A percentile compares a stretch with the other conserved stretches of the same genome.
Evolutionary conservation across 768 basidiomycete species (phyloP).

Genomic region (Daedaleopsis sinensis): DNA sequence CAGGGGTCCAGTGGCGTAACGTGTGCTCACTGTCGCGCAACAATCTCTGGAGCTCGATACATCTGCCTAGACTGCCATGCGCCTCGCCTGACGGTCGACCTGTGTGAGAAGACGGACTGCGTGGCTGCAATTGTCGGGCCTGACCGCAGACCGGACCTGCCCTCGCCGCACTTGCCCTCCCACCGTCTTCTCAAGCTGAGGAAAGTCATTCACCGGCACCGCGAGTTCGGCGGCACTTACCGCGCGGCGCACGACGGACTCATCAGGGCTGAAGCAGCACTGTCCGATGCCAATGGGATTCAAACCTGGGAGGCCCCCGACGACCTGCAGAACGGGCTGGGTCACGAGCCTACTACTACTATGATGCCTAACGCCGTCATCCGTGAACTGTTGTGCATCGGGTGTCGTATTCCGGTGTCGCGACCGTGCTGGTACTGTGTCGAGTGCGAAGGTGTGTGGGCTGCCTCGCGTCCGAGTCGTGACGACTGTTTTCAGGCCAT

Average conservation of each 20-base stretch:
- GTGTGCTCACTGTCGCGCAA: conserved; percentile 10
- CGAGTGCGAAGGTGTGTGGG: conserved; percentile 15
- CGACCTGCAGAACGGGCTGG: neutral
- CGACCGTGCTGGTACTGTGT: conserved; percentile 20
- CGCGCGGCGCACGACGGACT: conserved; percentile 12
- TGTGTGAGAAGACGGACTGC: conserved; percentile 13
- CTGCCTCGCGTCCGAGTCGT: neutral
- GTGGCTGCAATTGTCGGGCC: conserved; percentile 3
- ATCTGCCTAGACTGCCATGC: conserved; percentile 20
- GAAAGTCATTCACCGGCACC: conserved; percentile 10
- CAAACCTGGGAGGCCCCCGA: neutral
- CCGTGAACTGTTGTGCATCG: conserved; percentile 5
- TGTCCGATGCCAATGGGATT: conserved; percentile 5
- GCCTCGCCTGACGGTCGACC: conserved; percentile 12
- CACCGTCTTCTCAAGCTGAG: conserved; percentile 17
- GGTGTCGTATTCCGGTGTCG: conserved; percentile 4
- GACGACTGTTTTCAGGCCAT: neutral
- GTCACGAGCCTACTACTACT: neutral
- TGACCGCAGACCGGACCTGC: conserved; percentile 13
- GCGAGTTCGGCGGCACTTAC: conserved; percentile 14
- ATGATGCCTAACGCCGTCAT: neutral
- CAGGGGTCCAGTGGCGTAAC: conserved; percentile 6
- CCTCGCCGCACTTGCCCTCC: conserved; percentile 9
- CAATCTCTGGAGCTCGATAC: conserved; percentile 6
- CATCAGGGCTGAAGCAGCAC: conserved; percentile 9